Evolutionary conservation across 441 rosid species (phyloP).

Genomic region (Populus hybrid): DNA sequence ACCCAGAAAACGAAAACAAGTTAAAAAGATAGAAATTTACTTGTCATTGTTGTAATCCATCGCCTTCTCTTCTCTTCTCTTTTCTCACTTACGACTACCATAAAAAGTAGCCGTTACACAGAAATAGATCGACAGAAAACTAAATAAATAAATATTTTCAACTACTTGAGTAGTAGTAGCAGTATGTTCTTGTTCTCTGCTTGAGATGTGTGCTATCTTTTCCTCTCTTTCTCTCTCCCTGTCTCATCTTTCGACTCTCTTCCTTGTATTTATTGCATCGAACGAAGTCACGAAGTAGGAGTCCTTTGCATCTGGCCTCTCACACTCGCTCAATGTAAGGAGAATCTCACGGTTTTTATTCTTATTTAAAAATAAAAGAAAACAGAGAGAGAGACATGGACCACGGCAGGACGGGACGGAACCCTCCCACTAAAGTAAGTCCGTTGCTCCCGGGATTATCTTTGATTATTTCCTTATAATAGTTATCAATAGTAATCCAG

Average conservation of each 20-base stretch:
- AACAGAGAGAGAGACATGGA: neutral
- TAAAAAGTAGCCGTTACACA: constrained; percentile 33
- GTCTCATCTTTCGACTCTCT: neutral
- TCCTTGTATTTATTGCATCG: neutral
- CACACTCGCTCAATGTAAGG: neutral
- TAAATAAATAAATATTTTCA: neutral
- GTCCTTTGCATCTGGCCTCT: neutral
- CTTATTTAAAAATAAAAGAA: neutral
- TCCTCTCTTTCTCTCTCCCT: constrained; percentile 1
- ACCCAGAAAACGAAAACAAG: constrained; percentile 10
- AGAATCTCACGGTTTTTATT: neutral
- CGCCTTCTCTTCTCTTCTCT: constrained; percentile 11
- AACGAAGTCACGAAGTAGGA: neutral
- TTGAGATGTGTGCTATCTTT: constrained; percentile 10
- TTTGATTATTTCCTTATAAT: neutral
- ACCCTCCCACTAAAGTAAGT: neutral
- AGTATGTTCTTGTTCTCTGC: neutral
- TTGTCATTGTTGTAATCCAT: constrained; percentile 48
- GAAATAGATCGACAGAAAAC: constrained; percentile 12
- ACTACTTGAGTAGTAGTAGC: neutral
- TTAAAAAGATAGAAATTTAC: constrained; percentile 21
- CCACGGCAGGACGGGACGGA: neutral
- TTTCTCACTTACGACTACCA: constrained; percentile 5
- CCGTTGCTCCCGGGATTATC: constrained; percentile 12
- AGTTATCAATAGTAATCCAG: neutral